phyloP scores from a whole-genome alignment of 345 rosid species.

The Citrus unshiu region DNA sequence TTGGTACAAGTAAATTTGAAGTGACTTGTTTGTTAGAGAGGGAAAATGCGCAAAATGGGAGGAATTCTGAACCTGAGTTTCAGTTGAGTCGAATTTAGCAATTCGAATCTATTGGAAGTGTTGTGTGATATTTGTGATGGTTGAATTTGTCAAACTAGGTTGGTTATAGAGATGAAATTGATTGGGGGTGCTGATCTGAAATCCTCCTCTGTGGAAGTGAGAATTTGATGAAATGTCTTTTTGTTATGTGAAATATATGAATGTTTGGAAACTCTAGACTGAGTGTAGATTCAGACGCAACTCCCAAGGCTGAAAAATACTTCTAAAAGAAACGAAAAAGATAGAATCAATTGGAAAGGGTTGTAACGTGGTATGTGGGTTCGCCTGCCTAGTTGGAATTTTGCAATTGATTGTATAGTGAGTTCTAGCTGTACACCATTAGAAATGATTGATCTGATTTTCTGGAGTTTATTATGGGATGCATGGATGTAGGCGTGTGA shows the following conservation, averaged over 20 bases:
- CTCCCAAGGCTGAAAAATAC: neutral
- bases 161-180: neutral
- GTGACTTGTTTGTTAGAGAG: neutral
- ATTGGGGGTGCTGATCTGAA: neutral
- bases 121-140: neutral
- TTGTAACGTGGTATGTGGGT: neutral
- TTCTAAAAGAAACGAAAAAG: neutral
- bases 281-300: neutral
- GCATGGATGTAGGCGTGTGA: constrained; percentile 38
- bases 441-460: constrained; percentile 10
- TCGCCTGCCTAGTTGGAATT: neutral
- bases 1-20: neutral
- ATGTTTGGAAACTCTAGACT: neutral
- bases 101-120: neutral
- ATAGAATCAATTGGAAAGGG: neutral
- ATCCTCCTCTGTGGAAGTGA: neutral
- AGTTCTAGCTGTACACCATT: neutral
- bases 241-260: neutral
- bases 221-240: neutral
- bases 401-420: neutral
- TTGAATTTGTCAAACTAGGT: neutral
- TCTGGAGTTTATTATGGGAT: neutral
- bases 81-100: neutral
- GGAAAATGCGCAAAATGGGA: neutral
- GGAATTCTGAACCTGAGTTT: neutral